Evolutionary conservation across 2,329 filamentous ascomycete species (phyloP), one percentile per base, ranked within the genome.

Genomic region (Sporothrix pallida): DNA sequence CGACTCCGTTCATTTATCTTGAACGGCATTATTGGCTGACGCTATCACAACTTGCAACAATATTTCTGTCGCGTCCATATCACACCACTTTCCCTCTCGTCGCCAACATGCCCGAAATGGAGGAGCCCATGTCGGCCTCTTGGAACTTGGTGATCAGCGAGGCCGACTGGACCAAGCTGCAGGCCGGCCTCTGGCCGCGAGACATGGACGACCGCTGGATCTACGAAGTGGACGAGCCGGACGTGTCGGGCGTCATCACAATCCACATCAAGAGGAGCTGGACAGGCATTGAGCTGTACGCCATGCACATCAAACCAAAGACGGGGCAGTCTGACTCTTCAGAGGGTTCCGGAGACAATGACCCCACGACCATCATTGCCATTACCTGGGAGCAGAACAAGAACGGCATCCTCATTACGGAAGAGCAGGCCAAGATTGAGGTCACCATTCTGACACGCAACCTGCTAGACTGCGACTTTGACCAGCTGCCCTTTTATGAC

Each of bases 371-470:
- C 1, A 37, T 56, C 10, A 20, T 72, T 20, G 71, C 71, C 50
- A 72, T 72, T 20, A 60, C 71, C 10, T 72, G 71, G 71, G 52
- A 72, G 15, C n/a, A 56, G 62, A 54, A 46, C 62, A 56, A 44
- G 4, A 50, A 20, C 5, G 31, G 62, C 7, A 23, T 31, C 3
- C 10, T 37, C 2, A n/a, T 72, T 2, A 67, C 48, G 2, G 71
- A 72, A 42, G n/a, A 46, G n/a, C 62, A 68, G 23, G 71, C 62
- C 62, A 72, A 72, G 42, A 68, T 37, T 8, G 71, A 68, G 8
- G 60, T 72, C 37, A n/a, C 52, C 8, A 58, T 48, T 4, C 23
- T 68, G 15, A n/a, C 31, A 5, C 71, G 62, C 6, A 13, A 6
- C 7, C 37, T 67, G 23, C 20, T 72, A 23, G 9, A 7, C 10